A percentile compares a stretch with the other conserved stretches of the same genome.
Evolutionary conservation across 768 basidiomycete genomes (phyloP).

Genomic region (Phaeolepiota aurea): DNA sequence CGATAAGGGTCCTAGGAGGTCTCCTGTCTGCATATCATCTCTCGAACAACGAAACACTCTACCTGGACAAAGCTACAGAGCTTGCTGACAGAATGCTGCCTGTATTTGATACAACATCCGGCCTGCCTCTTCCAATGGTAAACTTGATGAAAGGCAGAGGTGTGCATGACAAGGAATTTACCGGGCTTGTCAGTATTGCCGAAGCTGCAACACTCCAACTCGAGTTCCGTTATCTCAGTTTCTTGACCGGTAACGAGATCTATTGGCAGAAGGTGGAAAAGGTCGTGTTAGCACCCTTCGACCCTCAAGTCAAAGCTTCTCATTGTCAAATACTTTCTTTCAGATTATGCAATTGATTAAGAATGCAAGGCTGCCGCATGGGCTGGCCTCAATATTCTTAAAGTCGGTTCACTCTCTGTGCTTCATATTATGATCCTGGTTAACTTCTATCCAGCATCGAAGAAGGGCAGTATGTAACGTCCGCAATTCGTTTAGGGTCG

Average conservation of each 20-base stretch:
- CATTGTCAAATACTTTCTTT: background rate
- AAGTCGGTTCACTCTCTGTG: conserved; percentile 33
- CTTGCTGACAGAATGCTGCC: conserved; percentile 82
- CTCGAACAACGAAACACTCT: conserved; percentile 56
- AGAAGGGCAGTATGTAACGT: conserved; percentile 38
- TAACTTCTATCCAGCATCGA: conserved; percentile 19
- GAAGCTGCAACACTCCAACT: conserved; percentile 88
- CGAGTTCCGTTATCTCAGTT: conserved; percentile 82
- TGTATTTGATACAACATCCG: conserved; percentile 73
- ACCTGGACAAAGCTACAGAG: conserved; percentile 70
- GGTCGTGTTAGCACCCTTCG: too few relatives aligned
- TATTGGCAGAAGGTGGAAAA: conserved; percentile 82
- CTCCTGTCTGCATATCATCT: conserved; percentile 82
- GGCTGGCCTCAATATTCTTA: conserved; percentile 81
- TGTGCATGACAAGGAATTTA: conserved; percentile 48
- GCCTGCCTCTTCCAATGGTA: conserved; percentile 73
- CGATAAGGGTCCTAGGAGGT: conserved; percentile 88
- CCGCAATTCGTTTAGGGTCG: conserved; percentile 83
- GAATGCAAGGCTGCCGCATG: conserved; percentile 51
- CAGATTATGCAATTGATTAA: conserved; percentile 66
- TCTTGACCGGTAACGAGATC: conserved; percentile 63
- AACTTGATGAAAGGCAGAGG: conserved; percentile 63
- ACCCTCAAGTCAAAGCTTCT: too few relatives aligned
- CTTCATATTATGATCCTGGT: background rate
- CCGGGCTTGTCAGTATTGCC: conserved; percentile 65